These are phyloP conservation scores for Podospora bellae-mahoneyi DNA, from an alignment of 495 filamentous ascomycete genomes.

Conservation along the genomic window DNA sequence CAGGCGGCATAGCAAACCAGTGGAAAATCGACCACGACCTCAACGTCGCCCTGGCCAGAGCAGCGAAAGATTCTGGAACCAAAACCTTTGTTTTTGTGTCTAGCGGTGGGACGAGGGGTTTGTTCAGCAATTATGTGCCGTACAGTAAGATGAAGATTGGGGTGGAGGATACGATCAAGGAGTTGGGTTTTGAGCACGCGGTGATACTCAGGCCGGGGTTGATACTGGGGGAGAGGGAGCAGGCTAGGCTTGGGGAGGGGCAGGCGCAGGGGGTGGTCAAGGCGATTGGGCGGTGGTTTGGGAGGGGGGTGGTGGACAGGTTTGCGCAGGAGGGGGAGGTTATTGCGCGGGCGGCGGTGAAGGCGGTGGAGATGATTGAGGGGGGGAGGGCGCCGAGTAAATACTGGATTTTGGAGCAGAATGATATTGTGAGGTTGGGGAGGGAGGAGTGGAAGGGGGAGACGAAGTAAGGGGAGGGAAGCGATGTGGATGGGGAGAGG, in stretches of 20 bases:
- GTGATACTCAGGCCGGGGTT: slow-evolving; percentile 73
- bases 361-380: slow-evolving; percentile 45
- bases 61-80: slow-evolving; percentile 60
- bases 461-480: background rate
- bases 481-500: background rate
- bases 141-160: slow-evolving; percentile 77
- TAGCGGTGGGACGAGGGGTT: slow-evolving; percentile 45
- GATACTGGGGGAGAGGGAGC: slow-evolving; percentile 66
- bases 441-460: slow-evolving; percentile 40
- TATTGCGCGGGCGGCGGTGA: slow-evolving; percentile 70
- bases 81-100: slow-evolving; percentile 70
- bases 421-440: slow-evolving; percentile 50
- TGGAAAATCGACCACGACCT: slow-evolving; percentile 74
- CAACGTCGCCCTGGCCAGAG: slow-evolving; percentile 64
- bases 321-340: slow-evolving; percentile 73
- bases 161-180: slow-evolving; percentile 71
- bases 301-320: slow-evolving; percentile 52
- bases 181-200: slow-evolving; percentile 66
- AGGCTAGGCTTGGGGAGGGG: slow-evolving; percentile 49
- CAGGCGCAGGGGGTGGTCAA: slow-evolving; percentile 49
- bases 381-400: slow-evolving; percentile 47
- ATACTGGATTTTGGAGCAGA: slow-evolving; percentile 46
- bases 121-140: slow-evolving; percentile 34
- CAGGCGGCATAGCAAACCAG: slow-evolving; percentile 68
- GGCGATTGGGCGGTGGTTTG: slow-evolving; percentile 47